phyloP scores from a whole-genome alignment of 2,329 filamentous ascomycete genomes.

The Exophiala calicioides region DNA sequence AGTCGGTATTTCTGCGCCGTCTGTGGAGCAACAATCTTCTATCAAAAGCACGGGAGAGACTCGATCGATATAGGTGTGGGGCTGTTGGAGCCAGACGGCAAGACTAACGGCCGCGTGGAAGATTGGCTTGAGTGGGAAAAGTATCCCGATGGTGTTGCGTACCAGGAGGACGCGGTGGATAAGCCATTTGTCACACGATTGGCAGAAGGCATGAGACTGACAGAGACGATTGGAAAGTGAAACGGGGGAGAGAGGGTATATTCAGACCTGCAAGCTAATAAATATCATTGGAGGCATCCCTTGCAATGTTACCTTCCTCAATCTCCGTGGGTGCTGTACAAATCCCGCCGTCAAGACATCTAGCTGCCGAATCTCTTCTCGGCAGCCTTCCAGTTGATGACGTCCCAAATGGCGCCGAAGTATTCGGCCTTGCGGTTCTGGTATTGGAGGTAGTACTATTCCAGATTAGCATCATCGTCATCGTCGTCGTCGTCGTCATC shows the following conservation, averaged over 20 bases:
- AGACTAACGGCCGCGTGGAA: conserved; percentile 17
- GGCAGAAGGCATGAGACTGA: conserved; percentile 14
- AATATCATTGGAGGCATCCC: conserved; percentile 1
- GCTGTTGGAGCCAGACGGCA: conserved; percentile 15
- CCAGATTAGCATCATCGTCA: too few species aligned
- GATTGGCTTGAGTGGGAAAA: conserved; percentile 23
- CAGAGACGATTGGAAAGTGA: background rate
- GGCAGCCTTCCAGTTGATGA: conserved; percentile 92
- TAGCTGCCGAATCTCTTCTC: conserved; percentile 62
- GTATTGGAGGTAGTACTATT: conserved; percentile 69
- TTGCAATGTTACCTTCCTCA: conserved; percentile 7
- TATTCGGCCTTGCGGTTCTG: conserved; percentile 97
- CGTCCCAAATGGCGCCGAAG: conserved; percentile 90
- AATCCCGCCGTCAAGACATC: conserved; percentile 1
- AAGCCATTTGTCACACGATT: conserved; percentile 17
- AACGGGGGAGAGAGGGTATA: background rate
- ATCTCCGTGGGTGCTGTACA: conserved; percentile 11
- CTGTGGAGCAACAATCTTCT: conserved; percentile 26
- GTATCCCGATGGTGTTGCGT: conserved; percentile 14
- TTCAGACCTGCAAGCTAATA: conserved; percentile 1
- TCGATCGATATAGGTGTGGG: conserved; percentile 22
- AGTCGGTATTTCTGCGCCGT: conserved; percentile 26
- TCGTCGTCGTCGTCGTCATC: too few species aligned
- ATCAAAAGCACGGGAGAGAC: conserved; percentile 16
- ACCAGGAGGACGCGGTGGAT: conserved; percentile 22